Evolutionary conservation across 2,329 filamentous ascomycete genomes (phyloP).

Genomic region (Curvularia sp.): DNA sequence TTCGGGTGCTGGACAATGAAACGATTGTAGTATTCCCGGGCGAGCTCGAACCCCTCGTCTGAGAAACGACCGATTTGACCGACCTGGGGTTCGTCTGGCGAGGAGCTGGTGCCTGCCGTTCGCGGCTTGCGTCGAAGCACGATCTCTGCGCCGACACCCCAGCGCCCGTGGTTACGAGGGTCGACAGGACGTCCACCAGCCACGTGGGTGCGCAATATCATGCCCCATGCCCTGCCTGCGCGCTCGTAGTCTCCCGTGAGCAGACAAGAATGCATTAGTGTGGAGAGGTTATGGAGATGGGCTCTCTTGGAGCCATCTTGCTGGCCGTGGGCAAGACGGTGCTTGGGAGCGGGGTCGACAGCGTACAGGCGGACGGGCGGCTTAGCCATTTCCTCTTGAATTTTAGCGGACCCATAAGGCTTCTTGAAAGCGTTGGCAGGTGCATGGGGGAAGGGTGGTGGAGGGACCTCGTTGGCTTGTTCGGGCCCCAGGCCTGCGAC

Average conservation of each 20-base stretch:
- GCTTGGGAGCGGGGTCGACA: slow-evolving; percentile 26
- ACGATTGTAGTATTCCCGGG: slow-evolving; percentile 75
- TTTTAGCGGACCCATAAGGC: slow-evolving; percentile 27
- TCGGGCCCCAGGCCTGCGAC: slow-evolving; percentile 53
- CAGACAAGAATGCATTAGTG: slow-evolving; percentile 76
- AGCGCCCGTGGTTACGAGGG: slow-evolving; percentile 72
- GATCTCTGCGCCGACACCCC: slow-evolving; percentile 86
- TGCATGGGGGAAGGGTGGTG: slow-evolving; percentile 56
- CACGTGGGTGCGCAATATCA: slow-evolving; percentile 71
- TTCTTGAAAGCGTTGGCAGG: slow-evolving; percentile 32
- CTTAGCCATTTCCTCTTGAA: slow-evolving; percentile 52
- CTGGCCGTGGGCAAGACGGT: slow-evolving; percentile 20
- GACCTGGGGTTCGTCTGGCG: not conserved
- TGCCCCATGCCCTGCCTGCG: slow-evolving; percentile 76
- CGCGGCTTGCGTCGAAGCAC: slow-evolving; percentile 65
- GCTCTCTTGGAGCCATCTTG: slow-evolving; percentile 52
- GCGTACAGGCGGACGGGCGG: slow-evolving; percentile 54
- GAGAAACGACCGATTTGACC: slow-evolving; percentile 34
- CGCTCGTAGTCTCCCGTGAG: slow-evolving; percentile 72
- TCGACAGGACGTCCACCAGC: slow-evolving; percentile 66
- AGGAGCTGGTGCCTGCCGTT: not conserved
- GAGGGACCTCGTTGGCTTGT: slow-evolving; percentile 49
- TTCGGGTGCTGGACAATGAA: slow-evolving; percentile 73
- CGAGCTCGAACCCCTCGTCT: slow-evolving; percentile 62
- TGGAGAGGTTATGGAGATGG: slow-evolving; percentile 72